Percentiles rank a stretch among this genome's conserved stretches.
Evolutionary conservation across 352 stramenopile species (phyloP).

Genomic region (Globisporangium polare): DNA sequence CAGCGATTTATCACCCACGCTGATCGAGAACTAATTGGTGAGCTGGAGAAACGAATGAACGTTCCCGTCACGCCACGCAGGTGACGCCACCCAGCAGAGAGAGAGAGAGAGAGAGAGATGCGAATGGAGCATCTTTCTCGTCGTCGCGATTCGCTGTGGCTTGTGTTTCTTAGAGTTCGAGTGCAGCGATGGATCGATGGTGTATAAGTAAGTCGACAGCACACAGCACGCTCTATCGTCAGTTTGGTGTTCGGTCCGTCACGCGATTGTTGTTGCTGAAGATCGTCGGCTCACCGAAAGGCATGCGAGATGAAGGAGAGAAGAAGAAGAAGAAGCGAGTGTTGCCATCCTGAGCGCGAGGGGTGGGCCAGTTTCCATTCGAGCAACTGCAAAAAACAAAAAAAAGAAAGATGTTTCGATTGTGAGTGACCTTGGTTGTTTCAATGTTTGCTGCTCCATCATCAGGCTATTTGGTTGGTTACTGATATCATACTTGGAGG

Average conservation of each 20-base stretch:
- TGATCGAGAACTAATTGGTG: slow-evolving; percentile 55
- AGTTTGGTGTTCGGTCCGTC: slow-evolving; percentile 1
- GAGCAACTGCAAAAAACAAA: slow-evolving; percentile 2
- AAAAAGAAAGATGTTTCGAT: neutral
- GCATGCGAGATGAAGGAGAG: neutral
- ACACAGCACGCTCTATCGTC: slow-evolving; percentile 3
- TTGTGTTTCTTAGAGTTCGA: slow-evolving; percentile 12
- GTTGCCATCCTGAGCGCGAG: neutral
- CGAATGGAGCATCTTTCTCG: slow-evolving; percentile 1
- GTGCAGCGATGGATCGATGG: neutral
- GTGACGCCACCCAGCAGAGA: neutral
- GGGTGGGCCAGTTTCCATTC: neutral
- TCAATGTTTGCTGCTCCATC: neutral
- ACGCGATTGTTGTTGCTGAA: neutral
- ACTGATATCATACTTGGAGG: neutral
- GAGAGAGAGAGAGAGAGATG: neutral
- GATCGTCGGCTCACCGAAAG: neutral
- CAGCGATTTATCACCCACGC: slow-evolving; percentile 81
- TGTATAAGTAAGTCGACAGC: slow-evolving; percentile 6
- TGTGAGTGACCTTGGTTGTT: neutral
- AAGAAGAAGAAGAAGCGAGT: neutral
- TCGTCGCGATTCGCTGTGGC: slow-evolving; percentile 1
- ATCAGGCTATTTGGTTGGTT: neutral
- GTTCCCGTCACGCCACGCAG: neutral
- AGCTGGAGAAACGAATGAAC: neutral